Percentiles rank a stretch among this genome's conserved stretches.
These are phyloP conservation scores for Streptanthus diversifolius DNA, from an alignment of 345 rosid genomes.

Conservation along the genomic window DNA sequence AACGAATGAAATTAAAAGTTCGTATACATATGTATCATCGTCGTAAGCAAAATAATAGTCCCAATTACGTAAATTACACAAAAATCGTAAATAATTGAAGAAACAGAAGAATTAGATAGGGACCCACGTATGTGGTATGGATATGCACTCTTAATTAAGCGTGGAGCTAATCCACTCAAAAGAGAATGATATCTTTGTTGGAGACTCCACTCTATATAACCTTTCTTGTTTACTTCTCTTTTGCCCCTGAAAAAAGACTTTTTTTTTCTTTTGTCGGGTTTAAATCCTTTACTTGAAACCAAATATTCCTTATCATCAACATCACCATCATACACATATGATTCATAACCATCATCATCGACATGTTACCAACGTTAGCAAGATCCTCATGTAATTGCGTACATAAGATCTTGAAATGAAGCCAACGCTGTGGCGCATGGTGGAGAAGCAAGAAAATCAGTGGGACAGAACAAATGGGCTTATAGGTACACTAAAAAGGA, in stretches of 20 bases:
- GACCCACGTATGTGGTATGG: conserved; percentile 21
- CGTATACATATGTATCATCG: neutral
- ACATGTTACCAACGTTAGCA: neutral
- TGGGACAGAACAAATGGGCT: neutral
- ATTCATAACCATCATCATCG: conserved; percentile 9
- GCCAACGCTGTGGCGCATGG: conserved; percentile 13
- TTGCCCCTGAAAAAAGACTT: neutral
- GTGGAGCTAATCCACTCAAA: conserved; percentile 42
- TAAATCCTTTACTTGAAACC: neutral
- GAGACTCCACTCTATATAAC: conserved; percentile 34
- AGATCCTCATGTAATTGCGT: conserved; percentile 15
- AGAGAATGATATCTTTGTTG: conserved; percentile 36
- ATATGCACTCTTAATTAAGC: conserved; percentile 39
- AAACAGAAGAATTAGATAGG: conserved; percentile 14
- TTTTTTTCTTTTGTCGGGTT: conserved; percentile 4
- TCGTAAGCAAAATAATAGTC: conserved; percentile 3
- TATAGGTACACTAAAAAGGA: conserved; percentile 24
- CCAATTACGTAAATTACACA: neutral
- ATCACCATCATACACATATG: conserved; percentile 1
- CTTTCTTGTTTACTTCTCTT: conserved; percentile 14
- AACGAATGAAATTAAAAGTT: neutral
- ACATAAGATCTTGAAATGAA: conserved; percentile 23
- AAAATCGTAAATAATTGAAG: neutral
- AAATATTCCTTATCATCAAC: conserved; percentile 8
- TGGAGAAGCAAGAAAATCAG: neutral